Evolutionary conservation across 768 basidiomycete genomes (phyloP), one percentile per base, ranked within the genome.

Genomic region (Naganishia friedmannii): DNA sequence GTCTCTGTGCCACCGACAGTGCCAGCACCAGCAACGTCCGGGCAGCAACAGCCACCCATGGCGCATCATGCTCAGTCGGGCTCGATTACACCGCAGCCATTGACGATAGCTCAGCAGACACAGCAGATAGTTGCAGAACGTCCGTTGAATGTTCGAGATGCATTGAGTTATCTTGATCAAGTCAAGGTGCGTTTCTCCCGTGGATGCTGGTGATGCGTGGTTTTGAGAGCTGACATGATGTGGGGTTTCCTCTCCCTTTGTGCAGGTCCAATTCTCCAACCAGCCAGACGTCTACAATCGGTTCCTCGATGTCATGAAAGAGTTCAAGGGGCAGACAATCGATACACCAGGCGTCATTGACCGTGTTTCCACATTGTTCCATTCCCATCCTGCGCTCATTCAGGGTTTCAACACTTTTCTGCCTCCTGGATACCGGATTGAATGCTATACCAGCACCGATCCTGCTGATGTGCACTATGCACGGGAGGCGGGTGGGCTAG

Each of bases 381-480:
- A 88, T 68, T 92, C 91, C 1, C 92, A 96, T 76, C 91, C 92
- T 0, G 78, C 84, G 6, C 89, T 99, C 71, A 97, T 99, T 55
- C 92, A 95, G 81, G 94, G 94, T 12, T 99, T 99, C 86, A 98
- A 97, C 82, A 96, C 93, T 0, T 99, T 98, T 82, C 86, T 99
- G 13, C 95, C 95, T 3, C 85, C 87, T 26, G 95, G 95, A 19
- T 99, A 97, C 78, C 88, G 91, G 57, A 97, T 99, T 79, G 92
- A 95, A 74, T 83, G 83, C 70, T 70, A 57, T 46, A 73, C 72
- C 29, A 37, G 53, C 17, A 68, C 51, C n/a, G 71, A 72, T 53
- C 71, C 71, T 28, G 51, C 57, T n/a, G 71, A 72, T 28, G 63
- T 72, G 37, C 60, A 63, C 34, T 63, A 63, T 19, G 60, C 60